Base-by-base conservation (phyloP, 345 rosid species). In the Trapa incisa region DNA sequence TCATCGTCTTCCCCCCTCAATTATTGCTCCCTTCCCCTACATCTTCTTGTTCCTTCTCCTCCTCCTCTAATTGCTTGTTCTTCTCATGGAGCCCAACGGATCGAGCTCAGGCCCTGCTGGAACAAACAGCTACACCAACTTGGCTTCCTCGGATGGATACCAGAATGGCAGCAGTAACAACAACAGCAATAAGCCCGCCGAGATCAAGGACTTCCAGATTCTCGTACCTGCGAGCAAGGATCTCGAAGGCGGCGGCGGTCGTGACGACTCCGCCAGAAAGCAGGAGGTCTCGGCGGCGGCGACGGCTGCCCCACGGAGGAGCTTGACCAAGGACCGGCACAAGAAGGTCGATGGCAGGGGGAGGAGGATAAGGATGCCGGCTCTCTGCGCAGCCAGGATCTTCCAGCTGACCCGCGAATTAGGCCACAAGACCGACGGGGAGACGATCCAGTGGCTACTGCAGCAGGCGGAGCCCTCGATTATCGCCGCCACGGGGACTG, bases 281-380 rank as follows among this genome's bases (percentile, higher is more conserved):
- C 81, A 73, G 47, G 29, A 22, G 29, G 71, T 84, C 7, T 88
- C 79, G 69, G 75, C 79, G 79, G 77, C 74, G 57, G 29, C 29
- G 29, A 22, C 29, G 29, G 29, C 29, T 22, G 29, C 29, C 5
- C 84, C 89, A 35, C 29, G 81, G 67, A 71, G 92, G 73, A 82
- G 80, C 77, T 80, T 87, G 36, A 86, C 78, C 84, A 86, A 84
- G 64, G 92, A 86, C 75, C 75, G 87, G 69, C 92, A 86, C 87
- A 86, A 83, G 47, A 86, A 86, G 52, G 92, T 86, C 33, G 92
- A 86, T 68, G 92, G 92, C 7, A 67, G 92, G 75, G 92, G 92
- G 33, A 75, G 87, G 60, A 79, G 92, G 71, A 84, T 86, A 69
- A 74, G 92, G 88, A 86, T 86, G 89, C 92, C 92, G 10, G 92